Percentiles rank a stretch among this genome's conserved stretches.
Evolutionary conservation across 192 early-diverging fungal genomes (phyloP).

Genomic region (Podila verticillata): DNA sequence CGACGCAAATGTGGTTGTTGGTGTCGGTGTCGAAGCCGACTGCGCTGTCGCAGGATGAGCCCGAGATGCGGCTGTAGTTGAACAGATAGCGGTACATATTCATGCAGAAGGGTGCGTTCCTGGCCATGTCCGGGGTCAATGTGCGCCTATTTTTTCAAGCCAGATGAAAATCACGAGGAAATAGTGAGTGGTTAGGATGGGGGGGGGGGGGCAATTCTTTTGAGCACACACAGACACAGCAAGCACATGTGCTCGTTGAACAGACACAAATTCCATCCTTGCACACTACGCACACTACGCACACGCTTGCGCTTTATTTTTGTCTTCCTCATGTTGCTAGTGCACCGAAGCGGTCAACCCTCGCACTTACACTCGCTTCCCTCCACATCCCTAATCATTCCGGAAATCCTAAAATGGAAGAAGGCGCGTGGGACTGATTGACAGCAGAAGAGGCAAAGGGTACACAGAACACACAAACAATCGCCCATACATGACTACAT

Average conservation of each 20-base stretch:
- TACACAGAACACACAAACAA: too few relatives aligned
- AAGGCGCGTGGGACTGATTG: constrained; percentile 26
- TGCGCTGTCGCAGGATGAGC: constrained; percentile 71
- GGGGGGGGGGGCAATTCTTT: too few relatives aligned
- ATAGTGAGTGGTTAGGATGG: too few relatives aligned
- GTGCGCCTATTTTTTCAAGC: constrained; percentile 66
- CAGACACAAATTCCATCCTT: not conserved
- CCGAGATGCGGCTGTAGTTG: constrained; percentile 82
- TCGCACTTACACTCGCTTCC: too few relatives aligned
- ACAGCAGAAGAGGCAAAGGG: too few relatives aligned
- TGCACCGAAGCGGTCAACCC: too few relatives aligned
- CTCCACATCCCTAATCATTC: constrained; percentile 60
- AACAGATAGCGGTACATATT: constrained; percentile 89
- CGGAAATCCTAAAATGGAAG: constrained; percentile 49
- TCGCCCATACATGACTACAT: too few relatives aligned
- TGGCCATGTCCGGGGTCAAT: constrained; percentile 76
- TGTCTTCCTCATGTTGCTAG: too few relatives aligned
- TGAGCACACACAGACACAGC: too few relatives aligned
- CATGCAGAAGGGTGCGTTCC: constrained; percentile 77
- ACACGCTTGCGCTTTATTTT: not conserved
- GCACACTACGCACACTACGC: not conserved
- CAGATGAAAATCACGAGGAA: constrained; percentile 38
- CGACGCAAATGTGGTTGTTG: constrained; percentile 79
- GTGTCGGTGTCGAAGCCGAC: constrained; percentile 64
- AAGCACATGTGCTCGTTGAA: too few relatives aligned